Conservation (phyloP, 1,284 basidiomycete species). For the Ustilago sp. region DNA sequence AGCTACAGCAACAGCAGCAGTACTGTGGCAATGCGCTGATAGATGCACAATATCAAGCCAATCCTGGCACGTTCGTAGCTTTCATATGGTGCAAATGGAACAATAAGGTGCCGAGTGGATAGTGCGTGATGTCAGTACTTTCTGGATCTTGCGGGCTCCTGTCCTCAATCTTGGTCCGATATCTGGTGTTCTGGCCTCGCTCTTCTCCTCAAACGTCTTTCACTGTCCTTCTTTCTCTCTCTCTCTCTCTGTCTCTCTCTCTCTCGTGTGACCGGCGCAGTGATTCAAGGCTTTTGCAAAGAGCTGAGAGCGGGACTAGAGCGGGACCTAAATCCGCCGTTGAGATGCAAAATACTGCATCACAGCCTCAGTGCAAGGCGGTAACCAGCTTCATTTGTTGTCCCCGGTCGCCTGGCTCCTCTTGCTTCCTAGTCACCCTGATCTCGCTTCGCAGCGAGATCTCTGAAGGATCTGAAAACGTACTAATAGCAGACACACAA, state of each 20-base stretch:
- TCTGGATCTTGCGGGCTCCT: not conserved
- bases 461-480: not conserved
- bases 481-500: conserved; percentile 28
- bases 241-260: not conserved
- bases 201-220: not conserved
- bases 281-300: not conserved
- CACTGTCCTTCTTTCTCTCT: not conserved
- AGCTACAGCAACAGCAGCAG: not conserved
- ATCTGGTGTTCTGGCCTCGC: not conserved
- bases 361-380: conserved; percentile 5
- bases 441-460: not conserved
- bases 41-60: not conserved
- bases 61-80: not conserved
- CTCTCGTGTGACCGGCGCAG: not conserved
- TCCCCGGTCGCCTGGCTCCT: not conserved
- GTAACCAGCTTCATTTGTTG: conserved; percentile 30
- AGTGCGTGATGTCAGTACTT: not conserved
- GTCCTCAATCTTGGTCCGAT: not conserved
- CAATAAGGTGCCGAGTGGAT: not conserved
- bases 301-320: not conserved
- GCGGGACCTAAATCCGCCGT: conserved; percentile 9
- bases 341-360: not conserved
- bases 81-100: not conserved
- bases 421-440: not conserved
- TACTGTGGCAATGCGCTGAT: conserved; percentile 2